A percentile compares a stretch with the other conserved stretches of the same genome.
phyloP scores from a whole-genome alignment of 495 filamentous ascomycete genomes.

The Delitschia confertaspora region DNA sequence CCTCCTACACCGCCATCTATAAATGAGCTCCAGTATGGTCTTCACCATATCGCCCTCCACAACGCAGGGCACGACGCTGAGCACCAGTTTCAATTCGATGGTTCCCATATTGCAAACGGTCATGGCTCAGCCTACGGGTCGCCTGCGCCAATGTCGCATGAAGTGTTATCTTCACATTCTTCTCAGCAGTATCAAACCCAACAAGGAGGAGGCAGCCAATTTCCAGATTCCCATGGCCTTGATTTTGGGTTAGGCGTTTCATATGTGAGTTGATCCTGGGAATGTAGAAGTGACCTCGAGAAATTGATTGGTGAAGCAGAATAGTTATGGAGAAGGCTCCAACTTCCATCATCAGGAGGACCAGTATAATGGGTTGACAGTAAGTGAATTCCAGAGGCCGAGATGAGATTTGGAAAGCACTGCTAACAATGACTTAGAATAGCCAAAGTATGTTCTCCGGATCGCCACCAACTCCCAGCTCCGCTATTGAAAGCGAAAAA shows the following conservation, averaged over 20 bases:
- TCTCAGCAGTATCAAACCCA: slow-evolving; percentile 8
- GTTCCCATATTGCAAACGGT: slow-evolving; percentile 12
- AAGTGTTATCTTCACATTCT: slow-evolving; percentile 7
- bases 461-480: slow-evolving; percentile 36
- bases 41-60: slow-evolving; percentile 26
- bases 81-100: slow-evolving; percentile 14
- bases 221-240: slow-evolving; percentile 31
- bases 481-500: slow-evolving; percentile 32
- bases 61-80: slow-evolving; percentile 22
- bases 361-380: slow-evolving; percentile 33
- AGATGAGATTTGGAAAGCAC: slow-evolving; percentile 13
- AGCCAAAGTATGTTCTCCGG: slow-evolving; percentile 23
- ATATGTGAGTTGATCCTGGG: slow-evolving; percentile 33
- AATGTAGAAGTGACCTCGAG: background rate
- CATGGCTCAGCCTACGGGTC: slow-evolving; percentile 18
- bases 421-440: slow-evolving; percentile 10
- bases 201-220: slow-evolving; percentile 34
- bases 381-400: slow-evolving; percentile 2
- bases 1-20: slow-evolving; percentile 23
- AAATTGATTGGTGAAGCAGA: slow-evolving; percentile 6
- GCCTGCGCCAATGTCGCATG: slow-evolving; percentile 18
- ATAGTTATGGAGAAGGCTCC: slow-evolving; percentile 26
- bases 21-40: slow-evolving; percentile 22
- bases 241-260: slow-evolving; percentile 33
- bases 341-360: slow-evolving; percentile 43